Evolutionary conservation across 108 stramenopile species (phyloP), one percentile per base, ranked within the genome.

Genomic region (Nitzschia sp.): DNA sequence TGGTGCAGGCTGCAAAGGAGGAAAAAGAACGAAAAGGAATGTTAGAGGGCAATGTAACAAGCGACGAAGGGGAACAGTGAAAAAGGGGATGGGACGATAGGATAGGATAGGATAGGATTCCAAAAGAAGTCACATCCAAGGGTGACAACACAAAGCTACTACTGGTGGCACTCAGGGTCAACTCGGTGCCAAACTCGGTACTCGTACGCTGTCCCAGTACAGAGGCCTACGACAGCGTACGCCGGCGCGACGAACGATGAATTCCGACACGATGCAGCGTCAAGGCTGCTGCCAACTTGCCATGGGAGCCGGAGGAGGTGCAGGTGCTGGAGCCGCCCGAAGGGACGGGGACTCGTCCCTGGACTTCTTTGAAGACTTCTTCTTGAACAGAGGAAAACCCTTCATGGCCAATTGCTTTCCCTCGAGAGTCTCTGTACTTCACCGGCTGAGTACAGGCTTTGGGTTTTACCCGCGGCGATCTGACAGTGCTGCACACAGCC

Each of bases 381-480:
- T 71, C 70, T 71, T 71, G 70, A 71, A 71, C 14, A 71, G 61
- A 40, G 60, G 44, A 52, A 71, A 59, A 5, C 70, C 70, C 70
- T 71, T 71, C 70, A 71, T 71, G 15, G 39, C 63, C 19, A 25
- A 26, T 55, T 55, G 65, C 10, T 58, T 58, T 58, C 57, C 57
- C 26, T 12, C n/a, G 46, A 17, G 14, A 17, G 46, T 48, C n/a
- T 17, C 46, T 48, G 46, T 48, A 34, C 29, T 34, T 34, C 46
- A 17, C 46, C 17, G 46, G 46, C 14, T 48, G 17, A 17, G 46
- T 48, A 48, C 46, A 48, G 46, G 29, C 29, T 34, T 34, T 34
- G 29, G 29, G 29, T 34, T 34, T 34, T 34, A 34, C 29, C 29
- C 29, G 29, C 29, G 29, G 14, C 46, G 46, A 48, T 48, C n/a